Percentiles rank a stretch among this genome's conserved stretches.
These are phyloP conservation scores for Boletus patriciae DNA, from an alignment of 768 basidiomycete species.

Conservation along the genomic window DNA sequence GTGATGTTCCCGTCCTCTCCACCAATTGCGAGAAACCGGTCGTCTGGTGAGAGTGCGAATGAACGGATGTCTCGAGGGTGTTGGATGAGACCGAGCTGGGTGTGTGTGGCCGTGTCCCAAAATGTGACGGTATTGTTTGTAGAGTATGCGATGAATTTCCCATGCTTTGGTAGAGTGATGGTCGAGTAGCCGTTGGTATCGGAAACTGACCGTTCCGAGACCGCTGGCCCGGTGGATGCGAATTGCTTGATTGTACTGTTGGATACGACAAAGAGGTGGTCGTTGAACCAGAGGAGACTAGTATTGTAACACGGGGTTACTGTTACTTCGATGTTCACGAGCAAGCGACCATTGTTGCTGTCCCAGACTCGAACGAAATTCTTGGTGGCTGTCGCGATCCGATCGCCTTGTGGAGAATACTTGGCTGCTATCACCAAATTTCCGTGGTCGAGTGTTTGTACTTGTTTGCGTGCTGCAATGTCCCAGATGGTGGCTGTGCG, in stretches of 20 bases:
- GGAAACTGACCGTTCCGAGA: neutral
- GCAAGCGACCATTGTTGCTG: neutral
- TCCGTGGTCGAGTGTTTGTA: neutral
- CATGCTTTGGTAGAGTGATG: neutral
- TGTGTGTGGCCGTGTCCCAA: neutral
- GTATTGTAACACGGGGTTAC: neutral
- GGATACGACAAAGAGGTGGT: neutral
- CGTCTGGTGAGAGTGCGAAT: too few relatives aligned
- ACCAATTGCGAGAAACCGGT: neutral
- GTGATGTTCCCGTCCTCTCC: neutral
- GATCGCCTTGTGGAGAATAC: neutral
- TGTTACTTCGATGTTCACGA: neutral
- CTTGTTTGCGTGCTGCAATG: neutral
- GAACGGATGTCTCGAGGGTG: neutral
- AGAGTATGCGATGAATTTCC: neutral
- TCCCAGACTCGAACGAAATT: neutral
- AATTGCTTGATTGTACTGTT: neutral
- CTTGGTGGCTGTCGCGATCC: too few relatives aligned
- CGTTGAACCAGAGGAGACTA: slow-evolving; percentile 4
- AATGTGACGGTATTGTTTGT: neutral
- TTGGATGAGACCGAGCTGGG: neutral
- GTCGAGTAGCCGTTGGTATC: neutral
- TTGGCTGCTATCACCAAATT: slow-evolving; percentile 1
- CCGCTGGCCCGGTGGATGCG: neutral
- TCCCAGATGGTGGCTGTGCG: neutral